These are phyloP conservation scores for Castanea mollissima DNA, from an alignment of 306 rosid species.

Conservation along the genomic window DNA sequence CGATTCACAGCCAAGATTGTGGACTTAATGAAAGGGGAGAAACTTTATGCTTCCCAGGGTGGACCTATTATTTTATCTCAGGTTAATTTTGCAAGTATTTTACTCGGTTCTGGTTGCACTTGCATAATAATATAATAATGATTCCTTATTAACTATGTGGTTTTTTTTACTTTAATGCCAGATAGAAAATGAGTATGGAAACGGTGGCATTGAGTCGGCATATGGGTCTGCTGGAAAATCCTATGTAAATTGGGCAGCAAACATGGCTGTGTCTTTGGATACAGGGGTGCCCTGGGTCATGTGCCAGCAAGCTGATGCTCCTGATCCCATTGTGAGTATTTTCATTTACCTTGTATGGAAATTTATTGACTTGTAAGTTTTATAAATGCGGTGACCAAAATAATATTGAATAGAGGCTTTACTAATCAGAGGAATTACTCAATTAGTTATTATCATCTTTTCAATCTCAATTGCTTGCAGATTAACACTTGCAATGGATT, in stretches of 20 bases:
- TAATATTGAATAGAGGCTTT: slow-evolving; percentile 13
- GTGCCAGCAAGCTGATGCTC: slow-evolving; percentile 94
- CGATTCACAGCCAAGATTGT: slow-evolving; percentile 81
- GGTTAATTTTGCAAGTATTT: slow-evolving; percentile 38
- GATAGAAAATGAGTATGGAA: slow-evolving; percentile 94
- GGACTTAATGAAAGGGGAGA: slow-evolving; percentile 79
- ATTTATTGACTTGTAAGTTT: background rate
- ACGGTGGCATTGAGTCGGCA: slow-evolving; percentile 20
- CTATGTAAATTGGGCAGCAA: slow-evolving; percentile 84
- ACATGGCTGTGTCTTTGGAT: slow-evolving; percentile 79
- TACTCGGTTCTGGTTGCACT: background rate
- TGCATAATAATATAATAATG: background rate
- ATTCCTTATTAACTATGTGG: background rate
- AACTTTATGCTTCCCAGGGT: slow-evolving; percentile 85
- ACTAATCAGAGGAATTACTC: background rate
- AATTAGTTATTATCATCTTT: background rate
- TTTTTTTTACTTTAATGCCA: slow-evolving; percentile 16
- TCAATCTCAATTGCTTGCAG: slow-evolving; percentile 37
- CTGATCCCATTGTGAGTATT: slow-evolving; percentile 80
- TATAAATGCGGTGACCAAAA: background rate
- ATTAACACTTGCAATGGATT: slow-evolving; percentile 90
- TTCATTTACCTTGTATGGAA: background rate
- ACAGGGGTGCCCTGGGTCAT: slow-evolving; percentile 99
- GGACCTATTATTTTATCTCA: slow-evolving; percentile 95
- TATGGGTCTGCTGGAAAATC: slow-evolving; percentile 73